These are phyloP conservation scores for Choiromyces venosus DNA, from an alignment of 495 filamentous ascomycete species.

Conservation along the genomic window DNA sequence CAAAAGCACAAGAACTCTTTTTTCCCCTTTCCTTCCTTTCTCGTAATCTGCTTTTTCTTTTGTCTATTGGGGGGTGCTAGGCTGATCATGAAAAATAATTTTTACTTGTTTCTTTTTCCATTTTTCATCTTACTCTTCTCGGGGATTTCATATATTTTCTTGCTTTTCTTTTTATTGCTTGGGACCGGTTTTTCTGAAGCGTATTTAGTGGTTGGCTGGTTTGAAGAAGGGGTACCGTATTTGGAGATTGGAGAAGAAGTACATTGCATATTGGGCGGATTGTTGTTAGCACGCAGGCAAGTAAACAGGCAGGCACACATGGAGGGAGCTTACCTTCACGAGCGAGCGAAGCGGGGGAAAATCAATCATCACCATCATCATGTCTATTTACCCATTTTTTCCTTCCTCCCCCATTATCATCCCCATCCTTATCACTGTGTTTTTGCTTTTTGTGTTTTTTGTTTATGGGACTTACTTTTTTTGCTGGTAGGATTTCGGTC, in stretches of 20 bases:
- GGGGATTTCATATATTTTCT: not conserved
- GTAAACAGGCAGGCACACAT: too few relatives aligned
- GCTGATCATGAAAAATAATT: constrained; percentile 27
- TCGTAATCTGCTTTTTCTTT: constrained; percentile 4
- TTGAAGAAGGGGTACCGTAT: too few relatives aligned
- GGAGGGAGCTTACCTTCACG: not conserved
- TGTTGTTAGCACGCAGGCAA: not conserved
- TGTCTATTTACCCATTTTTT: not conserved
- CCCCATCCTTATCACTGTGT: not conserved
- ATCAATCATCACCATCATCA: not conserved
- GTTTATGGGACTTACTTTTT: not conserved
- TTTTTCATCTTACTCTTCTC: not conserved
- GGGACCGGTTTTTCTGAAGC: not conserved
- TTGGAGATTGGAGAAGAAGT: too few relatives aligned
- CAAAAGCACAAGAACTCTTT: not conserved
- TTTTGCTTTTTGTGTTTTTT: not conserved
- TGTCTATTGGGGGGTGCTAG: constrained; percentile 4
- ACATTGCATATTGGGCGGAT: not conserved
- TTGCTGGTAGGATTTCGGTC: not conserved
- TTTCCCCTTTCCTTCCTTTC: constrained; percentile 7
- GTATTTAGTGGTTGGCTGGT: not conserved
- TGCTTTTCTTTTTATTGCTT: not conserved
- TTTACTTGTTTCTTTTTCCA: constrained; percentile 1
- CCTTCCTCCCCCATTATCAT: too few relatives aligned
- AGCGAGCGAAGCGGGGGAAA: not conserved